Base-by-base conservation (phyloP, 225 moss, liverwort and hornwort genomes). In the Sphagnum tenellum region DNA sequence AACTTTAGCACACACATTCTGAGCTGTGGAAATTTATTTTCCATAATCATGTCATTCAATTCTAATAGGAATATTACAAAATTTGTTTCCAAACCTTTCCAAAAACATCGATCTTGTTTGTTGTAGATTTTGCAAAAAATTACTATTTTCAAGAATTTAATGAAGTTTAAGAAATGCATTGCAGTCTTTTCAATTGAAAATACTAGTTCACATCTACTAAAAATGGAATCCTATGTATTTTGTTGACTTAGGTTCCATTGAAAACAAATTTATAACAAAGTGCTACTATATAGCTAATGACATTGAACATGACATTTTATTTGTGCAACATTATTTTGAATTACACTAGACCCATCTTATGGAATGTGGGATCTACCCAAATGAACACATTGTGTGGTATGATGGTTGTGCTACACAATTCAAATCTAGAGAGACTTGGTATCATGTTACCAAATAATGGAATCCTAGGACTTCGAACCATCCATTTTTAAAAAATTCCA, bases 351-450 rank as follows among this genome's bases (percentile, higher is more conserved):
- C 44, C 5, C 3, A 45, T 44, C 12, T 61, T 7, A 61, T 8
- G 4, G 7, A 8, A 45, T 2, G 2, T 29, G 4, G 61, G 45
- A 45, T 61, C 0, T 61, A 44, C 2, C 3, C 1, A 8, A 45
- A 61, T 61, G 61, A 61, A 12, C 44, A 61, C 46, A 61, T 61
- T 45, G 61, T 61, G 45, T 61, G 46, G 61, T 61, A 2, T 29
- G 1, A 3, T 61, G 61, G 61, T 4, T 61, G 61, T 46, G 61
- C 61, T 3, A 12, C 44, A 5, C 61, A 61, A 45, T 61, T 61
- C 47, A 61, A 61, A 61, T 61, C 61, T 3, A 46, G 61, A 61
- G 0, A 47, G 2, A 61, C 61, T 3, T 45, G 2, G 45, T 61
- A 61, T 5, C 61, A 61, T 46, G 61, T 61, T 61, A 3, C 46